Conservation (phyloP, 495 filamentous ascomycete species). For the Aspergillus campestris region DNA sequence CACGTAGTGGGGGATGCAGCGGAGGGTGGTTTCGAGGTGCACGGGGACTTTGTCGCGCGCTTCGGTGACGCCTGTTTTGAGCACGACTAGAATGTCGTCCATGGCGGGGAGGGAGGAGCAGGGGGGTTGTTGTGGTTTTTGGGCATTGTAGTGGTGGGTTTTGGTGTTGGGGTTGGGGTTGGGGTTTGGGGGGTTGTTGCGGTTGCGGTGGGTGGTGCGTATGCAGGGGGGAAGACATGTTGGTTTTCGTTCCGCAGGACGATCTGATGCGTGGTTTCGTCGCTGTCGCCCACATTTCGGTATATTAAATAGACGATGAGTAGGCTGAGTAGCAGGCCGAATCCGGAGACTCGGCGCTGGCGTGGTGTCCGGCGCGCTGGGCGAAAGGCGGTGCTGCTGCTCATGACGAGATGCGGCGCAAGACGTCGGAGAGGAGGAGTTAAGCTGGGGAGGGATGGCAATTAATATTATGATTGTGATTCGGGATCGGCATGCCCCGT, state of each 20-base stretch:
- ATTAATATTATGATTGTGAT: too few relatives aligned
- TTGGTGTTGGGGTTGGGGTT: background rate
- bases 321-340: background rate
- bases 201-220: background rate
- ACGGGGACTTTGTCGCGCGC: conserved; percentile 33
- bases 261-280: too few relatives aligned
- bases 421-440: too few relatives aligned
- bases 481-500: too few relatives aligned
- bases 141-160: background rate
- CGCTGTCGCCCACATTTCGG: background rate
- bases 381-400: background rate
- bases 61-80: conserved; percentile 45
- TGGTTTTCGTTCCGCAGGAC: too few relatives aligned
- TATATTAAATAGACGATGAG: background rate
- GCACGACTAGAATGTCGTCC: conserved; percentile 32
- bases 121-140: background rate
- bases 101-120: conserved; percentile 26
- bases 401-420: background rate
- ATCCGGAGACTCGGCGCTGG: background rate
- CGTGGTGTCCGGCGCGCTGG: background rate
- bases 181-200: background rate
- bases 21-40: conserved; percentile 37
- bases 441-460: too few relatives aligned
- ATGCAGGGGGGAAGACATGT: too few relatives aligned
- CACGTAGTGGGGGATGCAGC: conserved; percentile 37